Base-by-base conservation (phyloP, 306 rosid genomes). In the Gastrolobium bilobum region DNA sequence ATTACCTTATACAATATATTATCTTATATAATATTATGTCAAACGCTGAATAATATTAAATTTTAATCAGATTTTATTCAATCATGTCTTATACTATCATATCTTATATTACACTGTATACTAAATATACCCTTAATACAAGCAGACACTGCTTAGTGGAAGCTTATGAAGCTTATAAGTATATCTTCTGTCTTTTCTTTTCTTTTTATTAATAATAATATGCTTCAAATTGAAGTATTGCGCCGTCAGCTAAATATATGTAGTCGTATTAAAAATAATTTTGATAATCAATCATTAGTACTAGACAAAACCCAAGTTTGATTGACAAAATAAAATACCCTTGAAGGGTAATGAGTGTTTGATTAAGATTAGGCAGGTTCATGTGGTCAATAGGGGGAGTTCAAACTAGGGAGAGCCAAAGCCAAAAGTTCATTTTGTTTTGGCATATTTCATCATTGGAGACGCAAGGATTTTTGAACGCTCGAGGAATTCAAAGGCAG, bases 201-300 rank as follows among this genome's bases (percentile, higher is more conserved):
- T 8, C 1, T 5, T 9, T 10, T 70, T 51, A 14, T 70, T 2
- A 4, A 80, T 44, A 59, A 2, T 35, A 13, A 56, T 67, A 68
- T 66, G 57, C 51, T 40, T 78, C 87, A 71, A 86, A 76, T 52
- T 71, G 90, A 68, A 81, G 73, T 75, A 73, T 75, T 80, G 88
- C 90, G 94, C 98, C 91, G 96, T 85, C 78, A 74, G 79, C 76
- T 68, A 83, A 64, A 75, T 83, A 82, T n/a, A 47, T 67, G 62
- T 71, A 64, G 64, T 77, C 42, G 40, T 15, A 69, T 51, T 77
- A n/a, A 80, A 61, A 68, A 6, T 46, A 59, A 43, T 61, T 57
- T 50, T 68, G 63, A 56, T 79, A 64, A 71, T 77, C 54, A 61
- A 86, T 88, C 56, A 80, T 85, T 44, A 78, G 82, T 38, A 26